A percentile compares a stretch with the other conserved stretches of the same genome.
Evolutionary conservation across 257 asterid genomes (phyloP).

Genomic region (Gentiana macrophylla): DNA sequence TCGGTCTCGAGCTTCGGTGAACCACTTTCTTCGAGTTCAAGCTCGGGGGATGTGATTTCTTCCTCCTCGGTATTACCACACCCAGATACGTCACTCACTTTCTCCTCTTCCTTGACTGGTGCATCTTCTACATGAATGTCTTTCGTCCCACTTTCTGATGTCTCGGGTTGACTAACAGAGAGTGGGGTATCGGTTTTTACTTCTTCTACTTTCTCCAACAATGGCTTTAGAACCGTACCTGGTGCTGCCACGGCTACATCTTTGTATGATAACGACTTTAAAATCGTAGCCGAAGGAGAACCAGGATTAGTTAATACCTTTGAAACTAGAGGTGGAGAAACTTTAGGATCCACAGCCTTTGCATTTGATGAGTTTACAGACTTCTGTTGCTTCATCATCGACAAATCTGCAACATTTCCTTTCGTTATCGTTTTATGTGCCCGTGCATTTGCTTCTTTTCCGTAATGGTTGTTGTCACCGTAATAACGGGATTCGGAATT

Average conservation of each 20-base stretch:
- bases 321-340: constrained; percentile 24
- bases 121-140: constrained; percentile 17
- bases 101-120: constrained; percentile 29
- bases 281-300: constrained; percentile 49
- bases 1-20: background rate
- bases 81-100: constrained; percentile 14
- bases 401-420: background rate
- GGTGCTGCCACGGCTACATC: constrained; percentile 92
- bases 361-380: constrained; percentile 30
- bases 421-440: constrained; percentile 5
- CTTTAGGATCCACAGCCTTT: constrained; percentile 25
- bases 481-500: constrained; percentile 42
- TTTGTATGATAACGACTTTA: constrained; percentile 76
- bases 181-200: constrained; percentile 20
- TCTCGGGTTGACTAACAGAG: constrained; percentile 10
- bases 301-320: constrained; percentile 36
- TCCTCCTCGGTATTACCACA: constrained; percentile 18
- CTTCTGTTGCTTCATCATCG: no score
- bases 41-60: background rate
- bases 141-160: constrained; percentile 10
- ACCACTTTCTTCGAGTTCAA: no score
- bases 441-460: constrained; percentile 42
- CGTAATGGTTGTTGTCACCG: constrained; percentile 31
- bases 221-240: constrained; percentile 76
- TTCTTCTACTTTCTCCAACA: constrained; percentile 36